phyloP scores from a whole-genome alignment of 768 basidiomycete genomes.

The Collybia mongolica region DNA sequence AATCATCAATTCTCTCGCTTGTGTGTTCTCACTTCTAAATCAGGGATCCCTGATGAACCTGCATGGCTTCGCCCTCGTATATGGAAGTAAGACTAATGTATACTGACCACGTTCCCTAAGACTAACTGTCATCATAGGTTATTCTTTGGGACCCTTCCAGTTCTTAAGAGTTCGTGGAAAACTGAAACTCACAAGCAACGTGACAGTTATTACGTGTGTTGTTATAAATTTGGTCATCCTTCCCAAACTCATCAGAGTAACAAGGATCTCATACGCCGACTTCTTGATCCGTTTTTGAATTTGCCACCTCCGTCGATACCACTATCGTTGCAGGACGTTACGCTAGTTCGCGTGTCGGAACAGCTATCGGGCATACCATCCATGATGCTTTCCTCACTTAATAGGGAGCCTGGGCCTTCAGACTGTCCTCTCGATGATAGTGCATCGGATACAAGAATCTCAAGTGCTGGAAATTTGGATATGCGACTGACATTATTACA shows the following conservation, averaged over 20 bases:
- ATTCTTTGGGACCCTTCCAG: constrained; percentile 61
- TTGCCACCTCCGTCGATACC: constrained; percentile 41
- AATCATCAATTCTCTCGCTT: neutral
- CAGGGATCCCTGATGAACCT: constrained; percentile 75
- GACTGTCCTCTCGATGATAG: constrained; percentile 50
- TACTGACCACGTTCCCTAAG: constrained; percentile 1
- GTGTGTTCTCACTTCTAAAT: constrained; percentile 9
- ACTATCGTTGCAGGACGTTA: constrained; percentile 41
- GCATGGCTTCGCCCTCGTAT: constrained; percentile 73
- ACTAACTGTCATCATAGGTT: constrained; percentile 36
- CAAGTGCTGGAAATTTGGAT: constrained; percentile 53
- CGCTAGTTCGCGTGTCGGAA: constrained; percentile 48
- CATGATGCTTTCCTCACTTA: neutral
- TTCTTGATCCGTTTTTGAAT: constrained; percentile 52
- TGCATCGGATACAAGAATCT: constrained; percentile 46
- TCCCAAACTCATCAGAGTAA: constrained; percentile 8
- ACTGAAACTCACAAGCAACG: constrained; percentile 57
- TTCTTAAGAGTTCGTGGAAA: constrained; percentile 57
- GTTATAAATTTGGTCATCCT: neutral
- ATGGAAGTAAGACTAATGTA: constrained; percentile 60
- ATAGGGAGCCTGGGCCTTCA: too few species aligned
- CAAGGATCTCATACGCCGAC: constrained; percentile 68
- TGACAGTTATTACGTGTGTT: constrained; percentile 69
- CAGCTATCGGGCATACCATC: constrained; percentile 57
- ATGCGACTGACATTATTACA: constrained; percentile 47